phyloP scores from a whole-genome alignment of 1,284 basidiomycete species.

The Puccinia hordei region DNA sequence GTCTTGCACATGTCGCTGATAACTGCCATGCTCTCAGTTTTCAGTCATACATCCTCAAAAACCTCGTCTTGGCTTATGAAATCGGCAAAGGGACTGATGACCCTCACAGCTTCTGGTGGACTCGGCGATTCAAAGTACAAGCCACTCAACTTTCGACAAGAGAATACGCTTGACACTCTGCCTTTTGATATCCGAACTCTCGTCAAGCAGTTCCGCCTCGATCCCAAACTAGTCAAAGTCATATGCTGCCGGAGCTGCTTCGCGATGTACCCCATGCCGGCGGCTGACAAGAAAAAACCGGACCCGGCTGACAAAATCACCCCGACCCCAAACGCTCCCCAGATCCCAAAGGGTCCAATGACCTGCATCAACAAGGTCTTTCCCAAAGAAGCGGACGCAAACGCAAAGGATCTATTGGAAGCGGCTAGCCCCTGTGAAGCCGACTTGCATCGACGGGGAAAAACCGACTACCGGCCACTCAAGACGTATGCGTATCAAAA shows the following conservation, averaged over 20 bases:
- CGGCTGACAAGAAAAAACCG: background rate
- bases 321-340: background rate
- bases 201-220: background rate
- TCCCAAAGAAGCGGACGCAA: background rate
- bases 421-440: background rate
- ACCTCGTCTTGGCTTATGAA: conserved; percentile 41
- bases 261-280: conserved; percentile 19
- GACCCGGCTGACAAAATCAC: background rate
- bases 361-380: conserved; percentile 1
- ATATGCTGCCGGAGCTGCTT: conserved; percentile 19
- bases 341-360: background rate
- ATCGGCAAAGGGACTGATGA: conserved; percentile 6
- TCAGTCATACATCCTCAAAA: conserved; percentile 8
- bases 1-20: conserved; percentile 32
- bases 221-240: background rate
- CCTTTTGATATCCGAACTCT: conserved; percentile 17
- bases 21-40: conserved; percentile 21
- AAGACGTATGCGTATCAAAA: conserved; percentile 27
- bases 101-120: conserved; percentile 3
- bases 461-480: background rate
- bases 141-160: conserved; percentile 9
- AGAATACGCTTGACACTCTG: background rate
- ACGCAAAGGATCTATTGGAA: background rate
- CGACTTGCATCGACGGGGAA: background rate
- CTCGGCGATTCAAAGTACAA: background rate